Base-by-base conservation (phyloP, 305 asterid species). In the Caryopteris hybrid region DNA sequence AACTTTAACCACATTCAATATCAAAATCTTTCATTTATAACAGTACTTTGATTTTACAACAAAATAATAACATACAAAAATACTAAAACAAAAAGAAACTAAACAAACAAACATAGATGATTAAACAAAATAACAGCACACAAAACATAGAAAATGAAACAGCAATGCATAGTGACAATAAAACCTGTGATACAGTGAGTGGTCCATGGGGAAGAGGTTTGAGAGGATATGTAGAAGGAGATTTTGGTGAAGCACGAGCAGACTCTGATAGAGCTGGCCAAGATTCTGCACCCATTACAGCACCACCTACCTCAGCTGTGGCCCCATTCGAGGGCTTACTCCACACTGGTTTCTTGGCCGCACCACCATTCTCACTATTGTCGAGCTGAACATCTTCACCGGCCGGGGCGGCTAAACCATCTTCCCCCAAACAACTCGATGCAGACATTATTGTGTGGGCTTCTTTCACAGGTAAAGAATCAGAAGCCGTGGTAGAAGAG, bases 251-350 rank as follows among this genome's bases (percentile, higher is more conserved):
- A 67, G 86, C 87, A 71, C 86, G 85, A 48, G 95, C 85, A 20
- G 90, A 85, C 53, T 86, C 89, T 0, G 87, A 78, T 3, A 91
- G 88, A 65, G 91, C 85, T 58, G 97, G 97, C 97, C 97, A 91
- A 47, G 86, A 75, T 23, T 72, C 85, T 6, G 89, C 96, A 22
- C 84, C 89, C 96, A 91, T 88, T 18, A 88, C 92, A 27, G 76
- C 79, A 71, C 84, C 71, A 31, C 83, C 71, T 25, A 66, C 74
- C 23, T 81, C 90, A 0, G 61, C 75, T 56, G 71, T 22, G 39
- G 79, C 71, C 20, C 81, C 86, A 50, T 74, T 74, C 1, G 86
- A 80, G 2, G 90, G 90, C 78, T 77, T 84, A 71, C 74, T 90
- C 97, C 97, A 90, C 14, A 71, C 97, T n/a, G 79, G 81, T 70